phyloP scores from a whole-genome alignment of 129 eudicot species.

The Apium graveolens region DNA sequence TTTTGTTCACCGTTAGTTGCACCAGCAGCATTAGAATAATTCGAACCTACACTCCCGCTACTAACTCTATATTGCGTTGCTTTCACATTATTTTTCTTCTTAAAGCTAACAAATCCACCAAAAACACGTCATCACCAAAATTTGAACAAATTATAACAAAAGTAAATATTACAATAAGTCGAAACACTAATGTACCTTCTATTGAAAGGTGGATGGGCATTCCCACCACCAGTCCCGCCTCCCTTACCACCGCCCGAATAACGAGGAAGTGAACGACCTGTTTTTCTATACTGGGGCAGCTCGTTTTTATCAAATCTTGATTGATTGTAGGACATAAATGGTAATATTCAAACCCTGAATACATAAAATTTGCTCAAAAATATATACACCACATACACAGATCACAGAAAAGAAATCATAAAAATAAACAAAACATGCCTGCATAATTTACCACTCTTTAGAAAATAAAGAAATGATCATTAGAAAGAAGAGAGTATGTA shows the following conservation, averaged over 20 bases:
- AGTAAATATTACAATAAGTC: neutral
- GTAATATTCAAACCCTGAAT: constrained; percentile 31
- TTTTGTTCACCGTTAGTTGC: constrained; percentile 29
- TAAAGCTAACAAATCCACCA: constrained; percentile 30
- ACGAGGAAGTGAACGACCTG: constrained; percentile 56
- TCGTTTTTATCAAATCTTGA: constrained; percentile 73
- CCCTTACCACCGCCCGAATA: constrained; percentile 59
- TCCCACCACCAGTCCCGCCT: constrained; percentile 37
- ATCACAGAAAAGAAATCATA: constrained; percentile 16
- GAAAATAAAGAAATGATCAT: neutral
- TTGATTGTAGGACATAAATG: constrained; percentile 86
- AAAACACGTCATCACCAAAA: neutral
- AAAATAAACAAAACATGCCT: constrained; percentile 6
- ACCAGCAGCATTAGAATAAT: constrained; percentile 16
- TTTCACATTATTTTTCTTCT: constrained; percentile 51
- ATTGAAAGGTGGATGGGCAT: constrained; percentile 41
- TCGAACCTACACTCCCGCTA: constrained; percentile 24
- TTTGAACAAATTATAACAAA: neutral
- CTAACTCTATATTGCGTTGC: constrained; percentile 43
- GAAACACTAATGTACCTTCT: neutral
- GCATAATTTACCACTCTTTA: neutral
- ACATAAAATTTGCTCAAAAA: neutral
- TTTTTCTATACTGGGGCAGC: constrained; percentile 49
- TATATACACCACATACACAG: neutral
- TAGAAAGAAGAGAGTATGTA: neutral